phyloP scores from a whole-genome alignment of 1,284 basidiomycete genomes.

The Kalmanozyma brasiliensis region DNA sequence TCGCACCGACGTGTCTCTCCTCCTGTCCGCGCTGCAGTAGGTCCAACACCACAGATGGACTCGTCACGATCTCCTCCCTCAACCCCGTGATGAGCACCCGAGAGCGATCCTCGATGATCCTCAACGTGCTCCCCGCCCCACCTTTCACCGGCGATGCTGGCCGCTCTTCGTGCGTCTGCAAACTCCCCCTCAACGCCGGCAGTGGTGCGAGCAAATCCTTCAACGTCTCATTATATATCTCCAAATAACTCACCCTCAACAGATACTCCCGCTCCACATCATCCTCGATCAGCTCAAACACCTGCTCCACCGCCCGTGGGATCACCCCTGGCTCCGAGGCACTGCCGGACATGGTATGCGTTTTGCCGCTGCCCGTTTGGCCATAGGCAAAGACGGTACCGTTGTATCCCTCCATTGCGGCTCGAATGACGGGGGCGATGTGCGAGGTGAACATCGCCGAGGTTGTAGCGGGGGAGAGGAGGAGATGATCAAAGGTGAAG shows the following conservation, averaged over 20 bases:
- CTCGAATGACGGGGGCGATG: constrained; percentile 72
- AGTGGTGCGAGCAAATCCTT: constrained; percentile 70
- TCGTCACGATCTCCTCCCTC: constrained; percentile 72
- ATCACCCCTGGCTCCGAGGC: constrained; percentile 91
- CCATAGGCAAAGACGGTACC: constrained; percentile 95
- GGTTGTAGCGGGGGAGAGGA: constrained; percentile 40
- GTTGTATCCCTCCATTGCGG: constrained; percentile 96
- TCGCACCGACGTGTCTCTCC: constrained; percentile 88
- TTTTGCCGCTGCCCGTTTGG: constrained; percentile 76
- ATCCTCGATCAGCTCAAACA: constrained; percentile 69
- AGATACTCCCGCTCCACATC: constrained; percentile 69
- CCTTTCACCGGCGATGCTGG: constrained; percentile 43
- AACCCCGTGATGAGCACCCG: constrained; percentile 71
- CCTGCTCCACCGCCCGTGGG: constrained; percentile 80
- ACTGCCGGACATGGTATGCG: constrained; percentile 85
- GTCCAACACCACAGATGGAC: constrained; percentile 70
- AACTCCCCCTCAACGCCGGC: constrained; percentile 12
- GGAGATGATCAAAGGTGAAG: constrained; percentile 64
- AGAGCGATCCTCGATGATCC: constrained; percentile 67
- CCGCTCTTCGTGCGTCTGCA: constrained; percentile 23
- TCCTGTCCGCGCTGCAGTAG: constrained; percentile 86
- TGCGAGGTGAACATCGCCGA: constrained; percentile 69
- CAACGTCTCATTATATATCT: constrained; percentile 74
- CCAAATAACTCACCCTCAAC: constrained; percentile 73
- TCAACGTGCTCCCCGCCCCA: constrained; percentile 25